A percentile compares a stretch with the other conserved stretches of the same genome.
Conservation (phyloP, 2,329 filamentous ascomycete species). For the Cladosporium sp. region DNA sequence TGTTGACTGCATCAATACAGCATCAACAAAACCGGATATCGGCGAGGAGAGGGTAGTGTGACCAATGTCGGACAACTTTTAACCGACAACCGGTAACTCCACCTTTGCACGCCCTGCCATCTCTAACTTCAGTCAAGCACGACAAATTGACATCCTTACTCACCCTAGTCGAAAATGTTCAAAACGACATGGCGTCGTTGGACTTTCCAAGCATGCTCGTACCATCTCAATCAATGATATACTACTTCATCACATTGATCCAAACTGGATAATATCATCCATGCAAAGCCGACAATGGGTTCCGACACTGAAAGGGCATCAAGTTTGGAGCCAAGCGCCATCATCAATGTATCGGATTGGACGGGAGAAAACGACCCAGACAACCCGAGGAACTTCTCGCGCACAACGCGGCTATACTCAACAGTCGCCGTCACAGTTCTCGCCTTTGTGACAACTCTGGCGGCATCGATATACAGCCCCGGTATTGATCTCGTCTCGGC, state of each 20-base stretch:
- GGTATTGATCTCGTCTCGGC: conserved; percentile 21
- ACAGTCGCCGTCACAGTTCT: conserved; percentile 26
- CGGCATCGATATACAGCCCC: conserved; percentile 29
- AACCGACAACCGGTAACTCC: neutral
- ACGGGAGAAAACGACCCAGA: conserved; percentile 23
- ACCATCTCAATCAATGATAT: neutral
- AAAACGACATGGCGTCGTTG: neutral
- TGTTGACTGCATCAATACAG: too few species aligned
- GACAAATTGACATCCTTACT: neutral
- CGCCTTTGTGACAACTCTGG: conserved; percentile 30
- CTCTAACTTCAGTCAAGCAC: conserved; percentile 1
- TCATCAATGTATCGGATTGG: conserved; percentile 23
- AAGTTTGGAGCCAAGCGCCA: neutral
- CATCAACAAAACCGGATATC: too few species aligned
- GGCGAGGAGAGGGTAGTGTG: too few species aligned
- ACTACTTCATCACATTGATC: neutral
- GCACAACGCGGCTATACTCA: conserved; percentile 19
- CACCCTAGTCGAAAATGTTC: neutral
- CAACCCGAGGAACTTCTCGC: conserved; percentile 30
- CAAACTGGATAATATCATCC: neutral
- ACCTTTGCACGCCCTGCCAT: conserved; percentile 4
- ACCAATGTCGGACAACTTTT: conserved; percentile 2
- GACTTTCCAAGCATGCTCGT: neutral
- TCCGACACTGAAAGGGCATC: neutral
- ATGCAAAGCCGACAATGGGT: neutral